phyloP scores from a whole-genome alignment of 2,329 filamentous ascomycete species.

The Neonectria punicea region DNA sequence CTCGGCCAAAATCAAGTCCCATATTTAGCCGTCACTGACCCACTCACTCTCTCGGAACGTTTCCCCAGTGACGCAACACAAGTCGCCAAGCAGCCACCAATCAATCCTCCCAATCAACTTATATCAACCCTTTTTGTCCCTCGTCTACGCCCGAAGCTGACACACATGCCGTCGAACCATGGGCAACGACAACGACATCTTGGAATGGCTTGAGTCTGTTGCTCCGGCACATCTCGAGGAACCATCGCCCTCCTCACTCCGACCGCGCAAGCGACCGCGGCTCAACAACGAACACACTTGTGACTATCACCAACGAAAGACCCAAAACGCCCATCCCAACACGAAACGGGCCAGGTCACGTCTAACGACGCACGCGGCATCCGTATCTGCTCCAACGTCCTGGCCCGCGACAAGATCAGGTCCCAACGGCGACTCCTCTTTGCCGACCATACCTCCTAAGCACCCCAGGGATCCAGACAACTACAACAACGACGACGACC shows the following conservation, averaged over 20 bases:
- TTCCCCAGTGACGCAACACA: no score
- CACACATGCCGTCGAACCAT: not conserved
- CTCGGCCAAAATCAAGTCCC: no score
- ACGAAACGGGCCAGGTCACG: not conserved
- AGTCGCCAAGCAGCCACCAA: no score
- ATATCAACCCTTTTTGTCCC: no score
- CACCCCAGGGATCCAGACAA: not conserved
- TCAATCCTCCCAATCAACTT: no score
- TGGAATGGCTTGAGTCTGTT: constrained; percentile 3
- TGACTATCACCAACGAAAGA: not conserved
- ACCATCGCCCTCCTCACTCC: not conserved
- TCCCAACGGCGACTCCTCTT: not conserved
- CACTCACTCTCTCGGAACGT: no score
- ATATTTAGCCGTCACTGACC: no score
- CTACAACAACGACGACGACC: not conserved
- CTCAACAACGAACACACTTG: not conserved
- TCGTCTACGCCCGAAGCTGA: no score
- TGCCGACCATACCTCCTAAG: not conserved
- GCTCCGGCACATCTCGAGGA: not conserved
- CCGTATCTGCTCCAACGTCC: not conserved
- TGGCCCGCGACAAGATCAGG: not conserved
- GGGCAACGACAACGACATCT: not conserved
- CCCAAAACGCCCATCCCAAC: not conserved
- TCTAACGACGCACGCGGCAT: not conserved
- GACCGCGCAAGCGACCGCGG: not conserved